Evolutionary conservation across 1,139 yeast species (phyloP), one percentile per base, ranked within the genome.

Genomic region (Tardiomyces depauwii): DNA sequence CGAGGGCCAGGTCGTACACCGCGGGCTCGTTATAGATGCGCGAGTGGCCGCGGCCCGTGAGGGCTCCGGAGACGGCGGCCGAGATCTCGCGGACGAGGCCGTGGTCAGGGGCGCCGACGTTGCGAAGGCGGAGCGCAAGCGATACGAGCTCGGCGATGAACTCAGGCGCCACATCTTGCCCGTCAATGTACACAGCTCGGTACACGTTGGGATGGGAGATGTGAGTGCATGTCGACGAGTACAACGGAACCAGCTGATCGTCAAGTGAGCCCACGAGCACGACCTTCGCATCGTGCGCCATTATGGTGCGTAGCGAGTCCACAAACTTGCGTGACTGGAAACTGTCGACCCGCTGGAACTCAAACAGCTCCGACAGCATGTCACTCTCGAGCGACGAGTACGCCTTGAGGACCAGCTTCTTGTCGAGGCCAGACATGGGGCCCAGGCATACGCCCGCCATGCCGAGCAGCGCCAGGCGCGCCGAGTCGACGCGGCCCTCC

Each of bases 371-470:
- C 55, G 76, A 66, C 63, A 89, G 65, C 0, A 96, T 85, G 47
- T 84, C 95, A 55, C 80, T 86, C 59, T 91, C 98, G 47, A 91
- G 82, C 1, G 95, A 81, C 1, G 95, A 81, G 57, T 87, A 87
- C 0, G 96, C 96, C 52, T 88, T 76, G 68, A 89, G 81, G 54
- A 88, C 77, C 41, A 88, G 69, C 7, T 81, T 80, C 60, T 86
- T 88, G 60, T 91, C 96, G 52, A 78, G 77, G 0, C 96, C 97
- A 54, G 80, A 85, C 58, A 86, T 85, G 1, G 97, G 98, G 0
- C 98, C 98, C 58, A 86, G 78, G 55, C 88, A 87, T 25, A 88
- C 78, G 1, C 97, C 97, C 0, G 97, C 97, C 97, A 91, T 91
- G 1, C 91, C 93, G 44, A 91, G 66, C 21, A 91, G 69, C 0